Percentiles rank a stretch among this genome's conserved stretches.
phyloP scores from a whole-genome alignment of 495 filamentous ascomycete species.

The Penicillium parvum region DNA sequence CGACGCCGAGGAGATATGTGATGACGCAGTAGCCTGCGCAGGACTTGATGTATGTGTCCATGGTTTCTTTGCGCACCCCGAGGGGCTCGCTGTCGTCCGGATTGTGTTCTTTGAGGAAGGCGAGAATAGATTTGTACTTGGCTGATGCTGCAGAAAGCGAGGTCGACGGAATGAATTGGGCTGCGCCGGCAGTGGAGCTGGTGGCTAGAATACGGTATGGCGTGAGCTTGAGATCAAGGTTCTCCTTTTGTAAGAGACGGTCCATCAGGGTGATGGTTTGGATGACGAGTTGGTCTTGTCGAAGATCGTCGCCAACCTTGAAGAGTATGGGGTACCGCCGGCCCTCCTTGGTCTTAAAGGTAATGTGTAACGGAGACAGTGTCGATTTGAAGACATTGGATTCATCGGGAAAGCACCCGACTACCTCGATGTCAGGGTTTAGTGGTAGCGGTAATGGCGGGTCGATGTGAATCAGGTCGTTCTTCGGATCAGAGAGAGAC shows the following conservation, averaged over 20 bases:
- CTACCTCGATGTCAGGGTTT: constrained; percentile 75
- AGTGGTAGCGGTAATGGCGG: constrained; percentile 85
- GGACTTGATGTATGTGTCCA: constrained; percentile 94
- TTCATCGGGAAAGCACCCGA: constrained; percentile 77
- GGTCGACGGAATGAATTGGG: constrained; percentile 86
- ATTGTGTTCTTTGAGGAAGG: constrained; percentile 86
- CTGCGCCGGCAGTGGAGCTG: constrained; percentile 78
- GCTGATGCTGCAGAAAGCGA: constrained; percentile 72
- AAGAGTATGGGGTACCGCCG: constrained; percentile 86
- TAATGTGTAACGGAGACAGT: constrained; percentile 82
- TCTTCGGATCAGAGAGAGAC: constrained; percentile 80
- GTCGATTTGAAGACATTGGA: constrained; percentile 93
- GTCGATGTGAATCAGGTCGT: constrained; percentile 76
- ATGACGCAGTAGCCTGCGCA: constrained; percentile 99
- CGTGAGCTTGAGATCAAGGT: constrained; percentile 90
- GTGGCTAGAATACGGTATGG: constrained; percentile 97
- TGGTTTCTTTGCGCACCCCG: constrained; percentile 83
- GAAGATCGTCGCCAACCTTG: constrained; percentile 95
- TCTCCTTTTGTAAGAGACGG: constrained; percentile 90
- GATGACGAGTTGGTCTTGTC: constrained; percentile 96
- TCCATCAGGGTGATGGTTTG: constrained; percentile 99
- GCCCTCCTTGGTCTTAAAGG: constrained; percentile 75
- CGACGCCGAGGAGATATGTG: constrained; percentile 97
- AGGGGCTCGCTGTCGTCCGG: constrained; percentile 78
- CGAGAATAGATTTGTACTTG: constrained; percentile 79